Percentiles rank a stretch among this genome's conserved stretches.
phyloP scores from a whole-genome alignment of 768 basidiomycete genomes.

The Lyophyllum atratum region DNA sequence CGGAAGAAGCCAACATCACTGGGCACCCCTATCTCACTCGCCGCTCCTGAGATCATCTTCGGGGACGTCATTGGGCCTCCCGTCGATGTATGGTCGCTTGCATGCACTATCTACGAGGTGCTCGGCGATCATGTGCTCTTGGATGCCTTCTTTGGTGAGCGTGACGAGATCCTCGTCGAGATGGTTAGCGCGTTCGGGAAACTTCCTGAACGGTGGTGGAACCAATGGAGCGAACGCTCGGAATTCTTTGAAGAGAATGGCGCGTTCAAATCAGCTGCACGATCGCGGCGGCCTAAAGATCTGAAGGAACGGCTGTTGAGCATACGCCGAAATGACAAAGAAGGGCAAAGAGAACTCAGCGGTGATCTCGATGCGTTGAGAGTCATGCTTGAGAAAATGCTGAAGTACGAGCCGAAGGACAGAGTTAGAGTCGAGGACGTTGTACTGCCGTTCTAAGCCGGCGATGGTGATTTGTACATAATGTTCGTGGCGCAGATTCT shows the following conservation, averaged over 20 bases:
- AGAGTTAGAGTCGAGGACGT: constrained; percentile 10
- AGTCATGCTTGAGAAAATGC: constrained; percentile 1
- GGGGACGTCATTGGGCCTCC: background rate
- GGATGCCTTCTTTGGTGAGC: background rate
- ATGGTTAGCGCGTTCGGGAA: constrained; percentile 8
- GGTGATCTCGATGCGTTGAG: constrained; percentile 3
- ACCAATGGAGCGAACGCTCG: background rate
- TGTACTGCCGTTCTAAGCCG: constrained; percentile 5
- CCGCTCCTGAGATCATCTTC: constrained; percentile 9
- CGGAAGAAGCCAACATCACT: background rate
- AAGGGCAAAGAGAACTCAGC: constrained; percentile 2
- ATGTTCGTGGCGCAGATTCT: no score
- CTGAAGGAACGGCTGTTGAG: constrained; percentile 4
- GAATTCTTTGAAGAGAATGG: constrained; percentile 1
- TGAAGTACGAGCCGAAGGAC: constrained; percentile 5
- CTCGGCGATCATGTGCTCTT: constrained; percentile 3
- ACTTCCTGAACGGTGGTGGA: constrained; percentile 5
- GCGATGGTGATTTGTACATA: background rate
- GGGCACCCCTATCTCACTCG: constrained; percentile 2
- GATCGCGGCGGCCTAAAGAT: constrained; percentile 1
- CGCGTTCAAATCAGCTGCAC: background rate
- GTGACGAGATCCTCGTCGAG: constrained; percentile 4
- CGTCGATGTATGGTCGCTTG: constrained; percentile 4
- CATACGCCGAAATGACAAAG: background rate
- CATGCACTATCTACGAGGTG: constrained; percentile 4